These are phyloP conservation scores for Biscogniauxia sp. DNA, from an alignment of 2,329 filamentous ascomycete species.

Conservation along the genomic window DNA sequence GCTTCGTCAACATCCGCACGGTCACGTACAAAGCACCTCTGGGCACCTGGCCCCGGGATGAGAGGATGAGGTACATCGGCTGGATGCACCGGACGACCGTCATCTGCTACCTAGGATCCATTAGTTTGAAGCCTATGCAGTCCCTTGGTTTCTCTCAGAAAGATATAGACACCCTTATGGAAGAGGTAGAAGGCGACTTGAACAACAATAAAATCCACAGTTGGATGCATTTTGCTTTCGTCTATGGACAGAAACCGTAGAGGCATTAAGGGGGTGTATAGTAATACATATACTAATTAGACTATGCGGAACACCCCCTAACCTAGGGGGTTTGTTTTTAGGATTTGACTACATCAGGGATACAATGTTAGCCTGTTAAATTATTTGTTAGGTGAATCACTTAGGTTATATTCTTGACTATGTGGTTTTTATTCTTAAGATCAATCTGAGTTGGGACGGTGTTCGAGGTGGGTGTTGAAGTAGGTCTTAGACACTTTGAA, in stretches of 20 bases:
- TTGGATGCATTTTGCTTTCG: constrained; percentile 2
- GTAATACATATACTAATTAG: too few species aligned
- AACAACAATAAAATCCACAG: constrained; percentile 3
- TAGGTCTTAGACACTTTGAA: too few species aligned
- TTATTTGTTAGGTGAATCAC: not conserved
- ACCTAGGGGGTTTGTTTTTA: too few species aligned
- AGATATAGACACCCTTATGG: constrained; percentile 5
- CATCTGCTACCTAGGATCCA: constrained; percentile 1
- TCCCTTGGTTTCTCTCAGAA: constrained; percentile 2
- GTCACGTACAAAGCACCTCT: constrained; percentile 21
- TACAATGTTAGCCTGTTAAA: not conserved
- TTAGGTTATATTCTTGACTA: not conserved
- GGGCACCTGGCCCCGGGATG: constrained; percentile 24
- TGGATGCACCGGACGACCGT: constrained; percentile 3
- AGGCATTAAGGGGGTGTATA: not conserved
- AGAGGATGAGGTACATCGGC: constrained; percentile 10
- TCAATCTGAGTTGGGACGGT: not conserved
- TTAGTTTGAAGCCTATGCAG: constrained; percentile 5
- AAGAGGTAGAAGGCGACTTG: constrained; percentile 3
- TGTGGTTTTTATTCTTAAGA: not conserved
- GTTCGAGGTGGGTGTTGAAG: not conserved
- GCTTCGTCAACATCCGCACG: constrained; percentile 23
- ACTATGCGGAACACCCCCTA: too few species aligned
- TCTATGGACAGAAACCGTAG: constrained; percentile 7
- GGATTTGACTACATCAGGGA: not conserved